Base-by-base conservation (phyloP, 2,329 filamentous ascomycete species). In the Trichophyton schoenleinii region DNA sequence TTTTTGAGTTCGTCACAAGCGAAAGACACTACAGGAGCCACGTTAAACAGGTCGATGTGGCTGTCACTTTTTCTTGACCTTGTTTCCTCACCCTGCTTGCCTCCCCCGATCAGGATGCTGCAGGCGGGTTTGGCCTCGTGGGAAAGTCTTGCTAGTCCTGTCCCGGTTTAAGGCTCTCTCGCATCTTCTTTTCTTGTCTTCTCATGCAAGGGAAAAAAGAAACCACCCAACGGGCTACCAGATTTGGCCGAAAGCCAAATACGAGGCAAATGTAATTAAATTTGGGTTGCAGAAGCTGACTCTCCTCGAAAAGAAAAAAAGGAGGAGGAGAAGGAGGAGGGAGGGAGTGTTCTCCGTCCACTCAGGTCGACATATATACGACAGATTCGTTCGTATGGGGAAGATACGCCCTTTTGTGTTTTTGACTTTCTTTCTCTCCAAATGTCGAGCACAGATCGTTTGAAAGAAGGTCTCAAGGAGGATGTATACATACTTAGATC, bases 21-120 rank as follows among this genome's bases (percentile, higher is more conserved):
- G 52, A 55, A 55, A 55, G 52, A 34, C 52, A 55, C 31, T 6
- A 55, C 52, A 55, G 52, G 52, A 55, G 52, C 52, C 52, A 55
- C 52, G 52, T 34, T 55, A 36, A 34, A 20, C 41, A 28, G 7
- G 28, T 36, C 34, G 34, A 13, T n/a, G 52, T 36, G 52, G 31
- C n/a, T 55, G 28, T 13, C 28, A 34, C 25, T 13, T 20, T 52
- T 52, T 1, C 2, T 5, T 28, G 8, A 2, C 46, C 18, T 20
- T 52, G n/a, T 25, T 15, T 20, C 22, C 46, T 25, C 46, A 13
- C 46, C 4, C 46, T 28, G 6, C 11, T 28, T 22, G 15, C n/a
- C 41, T 44, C 41, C 41, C 52, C 52, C 28, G 52, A 55, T 34
- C 52, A 55, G 52, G 52, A 55, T 55, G 52, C 52, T 55, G 25